Percentiles rank a stretch among this genome's conserved stretches.
These are phyloP conservation scores for Cyberlindnera mycetangii DNA, from an alignment of 805 yeast species.

Conservation along the genomic window DNA sequence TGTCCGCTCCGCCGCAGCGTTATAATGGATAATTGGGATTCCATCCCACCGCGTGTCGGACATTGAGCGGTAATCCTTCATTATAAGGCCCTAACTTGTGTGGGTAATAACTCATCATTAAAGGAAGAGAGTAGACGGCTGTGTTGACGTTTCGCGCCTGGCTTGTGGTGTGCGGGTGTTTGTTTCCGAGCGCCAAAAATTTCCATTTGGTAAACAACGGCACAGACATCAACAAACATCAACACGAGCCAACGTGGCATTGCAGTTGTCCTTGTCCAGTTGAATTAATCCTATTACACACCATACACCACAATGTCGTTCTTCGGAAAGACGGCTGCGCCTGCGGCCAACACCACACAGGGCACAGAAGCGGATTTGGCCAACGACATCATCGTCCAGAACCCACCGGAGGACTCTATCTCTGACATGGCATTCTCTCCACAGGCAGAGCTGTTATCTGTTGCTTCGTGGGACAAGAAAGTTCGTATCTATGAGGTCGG, in stretches of 20 bases:
- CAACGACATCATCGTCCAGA: slow-evolving; percentile 66
- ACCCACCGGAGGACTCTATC: slow-evolving; percentile 91
- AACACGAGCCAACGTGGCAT: not conserved
- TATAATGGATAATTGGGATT: slow-evolving; percentile 17
- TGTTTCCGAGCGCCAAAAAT: not conserved
- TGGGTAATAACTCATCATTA: not conserved
- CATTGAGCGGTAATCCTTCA: slow-evolving; percentile 4
- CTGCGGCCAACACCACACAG: slow-evolving; percentile 22
- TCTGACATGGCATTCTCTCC: slow-evolving; percentile 85
- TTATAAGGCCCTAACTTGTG: not conserved
- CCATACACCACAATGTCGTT: slow-evolving; percentile 35
- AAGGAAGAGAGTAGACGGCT: not conserved
- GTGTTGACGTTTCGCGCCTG: not conserved
- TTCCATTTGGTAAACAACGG: slow-evolving; percentile 1
- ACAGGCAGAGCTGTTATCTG: slow-evolving; percentile 73
- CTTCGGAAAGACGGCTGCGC: slow-evolving; percentile 28
- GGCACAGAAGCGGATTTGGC: slow-evolving; percentile 46
- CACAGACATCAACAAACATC: not conserved
- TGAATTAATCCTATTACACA: not conserved
- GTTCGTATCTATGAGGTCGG: slow-evolving; percentile 89
- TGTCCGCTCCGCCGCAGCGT: not conserved
- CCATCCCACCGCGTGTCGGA: slow-evolving; percentile 17
- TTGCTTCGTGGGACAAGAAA: slow-evolving; percentile 92
- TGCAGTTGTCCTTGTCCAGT: too few species aligned
- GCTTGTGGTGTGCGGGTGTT: slow-evolving; percentile 2